A percentile compares a stretch with the other conserved stretches of the same genome.
phyloP scores from a whole-genome alignment of 495 filamentous ascomycete genomes.

The Trichoderma reesei region DNA sequence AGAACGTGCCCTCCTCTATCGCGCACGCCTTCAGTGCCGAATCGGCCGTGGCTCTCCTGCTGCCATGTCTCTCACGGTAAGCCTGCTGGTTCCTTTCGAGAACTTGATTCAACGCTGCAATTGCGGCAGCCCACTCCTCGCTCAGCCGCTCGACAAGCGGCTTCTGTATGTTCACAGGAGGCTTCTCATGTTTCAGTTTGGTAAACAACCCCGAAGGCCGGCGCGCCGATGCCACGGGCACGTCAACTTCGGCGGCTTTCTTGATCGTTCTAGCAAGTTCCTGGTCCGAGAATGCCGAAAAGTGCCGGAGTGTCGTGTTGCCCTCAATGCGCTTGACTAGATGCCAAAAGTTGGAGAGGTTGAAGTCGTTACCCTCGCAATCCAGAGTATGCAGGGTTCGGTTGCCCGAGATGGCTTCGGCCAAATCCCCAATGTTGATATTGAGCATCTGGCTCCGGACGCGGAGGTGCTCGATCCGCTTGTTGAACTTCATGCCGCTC shows the following conservation, averaged over 20 bases:
- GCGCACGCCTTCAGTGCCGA: not conserved
- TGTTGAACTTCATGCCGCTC: constrained; percentile 66
- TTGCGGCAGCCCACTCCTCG: constrained; percentile 8
- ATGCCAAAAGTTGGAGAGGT: constrained; percentile 26
- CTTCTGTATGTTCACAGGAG: not conserved
- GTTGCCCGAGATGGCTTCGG: constrained; percentile 27
- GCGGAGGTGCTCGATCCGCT: constrained; percentile 59
- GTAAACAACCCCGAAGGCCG: not conserved
- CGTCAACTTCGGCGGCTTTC: constrained; percentile 6
- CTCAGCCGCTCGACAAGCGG: not conserved
- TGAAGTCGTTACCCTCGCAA: constrained; percentile 31
- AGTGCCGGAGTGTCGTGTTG: constrained; percentile 20
- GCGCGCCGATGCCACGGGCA: not conserved
- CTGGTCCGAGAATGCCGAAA: constrained; percentile 18
- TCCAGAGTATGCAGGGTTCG: constrained; percentile 27
- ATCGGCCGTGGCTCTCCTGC: not conserved
- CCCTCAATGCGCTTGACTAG: constrained; percentile 21
- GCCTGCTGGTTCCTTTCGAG: constrained; percentile 5
- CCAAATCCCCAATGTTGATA: constrained; percentile 40
- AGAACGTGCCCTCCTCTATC: constrained; percentile 7
- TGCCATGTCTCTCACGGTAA: not conserved
- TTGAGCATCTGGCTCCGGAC: constrained; percentile 53
- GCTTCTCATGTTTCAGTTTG: not conserved
- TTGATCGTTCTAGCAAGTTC: constrained; percentile 11
- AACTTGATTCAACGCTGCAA: not conserved